Conservation (phyloP, 2,329 filamentous ascomycete species). For the Leptoxyphium fumago region DNA sequence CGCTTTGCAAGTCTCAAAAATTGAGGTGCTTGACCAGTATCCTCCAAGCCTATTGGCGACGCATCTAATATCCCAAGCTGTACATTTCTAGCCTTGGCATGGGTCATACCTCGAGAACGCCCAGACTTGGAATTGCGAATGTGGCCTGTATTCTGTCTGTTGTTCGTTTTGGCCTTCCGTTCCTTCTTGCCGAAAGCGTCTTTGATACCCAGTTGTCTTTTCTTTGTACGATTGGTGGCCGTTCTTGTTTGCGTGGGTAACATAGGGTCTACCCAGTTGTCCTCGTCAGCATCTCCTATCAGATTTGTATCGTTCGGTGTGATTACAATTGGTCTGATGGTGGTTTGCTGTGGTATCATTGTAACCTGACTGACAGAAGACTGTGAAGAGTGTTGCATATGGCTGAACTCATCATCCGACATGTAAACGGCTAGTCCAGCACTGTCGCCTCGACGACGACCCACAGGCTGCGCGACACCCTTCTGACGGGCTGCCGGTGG, state of each 20-base stretch:
- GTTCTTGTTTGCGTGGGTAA: conserved; percentile 11
- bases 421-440: neutral
- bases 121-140: too few species aligned
- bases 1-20: conserved; percentile 44
- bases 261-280: conserved; percentile 30
- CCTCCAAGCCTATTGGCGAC: conserved; percentile 4
- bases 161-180: too few species aligned
- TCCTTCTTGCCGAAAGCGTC: conserved; percentile 14
- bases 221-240: conserved; percentile 9
- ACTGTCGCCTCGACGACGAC: neutral
- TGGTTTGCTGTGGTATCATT: neutral
- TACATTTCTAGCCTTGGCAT: conserved; percentile 6
- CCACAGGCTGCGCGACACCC: conserved; percentile 13
- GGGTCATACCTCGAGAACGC: neutral
- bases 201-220: conserved; percentile 24
- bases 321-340: too few species aligned
- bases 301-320: too few species aligned
- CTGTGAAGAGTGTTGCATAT: neutral
- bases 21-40: conserved; percentile 20
- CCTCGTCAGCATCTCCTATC: conserved; percentile 12
- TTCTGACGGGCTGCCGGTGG: conserved; percentile 9
- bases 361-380: neutral
- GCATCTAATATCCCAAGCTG: conserved; percentile 38
- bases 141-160: too few species aligned
- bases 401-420: neutral